These are phyloP conservation scores for Rhodosporidiobolus sp. DNA, from an alignment of 768 basidiomycete genomes.

Conservation along the genomic window DNA sequence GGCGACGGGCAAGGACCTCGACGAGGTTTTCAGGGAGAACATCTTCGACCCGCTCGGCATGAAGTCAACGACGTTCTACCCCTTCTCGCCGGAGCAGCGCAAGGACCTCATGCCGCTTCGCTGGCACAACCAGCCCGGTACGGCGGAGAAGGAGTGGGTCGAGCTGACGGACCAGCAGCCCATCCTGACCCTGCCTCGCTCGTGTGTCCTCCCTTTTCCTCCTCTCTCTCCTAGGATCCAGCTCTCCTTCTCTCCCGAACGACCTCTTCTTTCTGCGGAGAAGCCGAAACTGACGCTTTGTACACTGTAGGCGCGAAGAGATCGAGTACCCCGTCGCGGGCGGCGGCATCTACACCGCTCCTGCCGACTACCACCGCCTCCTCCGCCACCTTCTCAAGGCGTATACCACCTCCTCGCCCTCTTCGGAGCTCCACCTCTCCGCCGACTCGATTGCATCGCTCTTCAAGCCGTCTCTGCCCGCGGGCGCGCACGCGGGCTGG, in stretches of 20 bases:
- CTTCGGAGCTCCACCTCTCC: neutral
- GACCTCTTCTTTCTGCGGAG: no score
- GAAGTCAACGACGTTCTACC: conserved; percentile 7
- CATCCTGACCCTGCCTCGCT: neutral
- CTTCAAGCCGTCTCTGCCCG: conserved; percentile 1
- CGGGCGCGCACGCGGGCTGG: neutral
- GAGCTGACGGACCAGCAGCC: conserved; percentile 4
- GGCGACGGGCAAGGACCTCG: neutral
- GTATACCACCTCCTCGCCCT: no score
- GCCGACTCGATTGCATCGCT: neutral
- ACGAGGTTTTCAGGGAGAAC: neutral
- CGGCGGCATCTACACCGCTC: neutral
- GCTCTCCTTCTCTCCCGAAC: no score
- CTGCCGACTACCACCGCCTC: neutral
- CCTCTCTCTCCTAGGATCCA: no score
- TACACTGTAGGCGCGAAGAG: neutral
- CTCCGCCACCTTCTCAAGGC: conserved; percentile 4
- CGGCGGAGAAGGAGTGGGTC: no score
- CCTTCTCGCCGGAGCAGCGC: neutral
- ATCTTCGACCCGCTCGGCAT: conserved; percentile 6
- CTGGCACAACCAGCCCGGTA: neutral
- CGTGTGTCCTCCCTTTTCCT: neutral
- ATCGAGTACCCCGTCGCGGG: conserved; percentile 7
- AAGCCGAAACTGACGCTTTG: no score
- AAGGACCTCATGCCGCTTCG: neutral